phyloP scores from a whole-genome alignment of 768 basidiomycete species.

The Mycena rebaudengoi region DNA sequence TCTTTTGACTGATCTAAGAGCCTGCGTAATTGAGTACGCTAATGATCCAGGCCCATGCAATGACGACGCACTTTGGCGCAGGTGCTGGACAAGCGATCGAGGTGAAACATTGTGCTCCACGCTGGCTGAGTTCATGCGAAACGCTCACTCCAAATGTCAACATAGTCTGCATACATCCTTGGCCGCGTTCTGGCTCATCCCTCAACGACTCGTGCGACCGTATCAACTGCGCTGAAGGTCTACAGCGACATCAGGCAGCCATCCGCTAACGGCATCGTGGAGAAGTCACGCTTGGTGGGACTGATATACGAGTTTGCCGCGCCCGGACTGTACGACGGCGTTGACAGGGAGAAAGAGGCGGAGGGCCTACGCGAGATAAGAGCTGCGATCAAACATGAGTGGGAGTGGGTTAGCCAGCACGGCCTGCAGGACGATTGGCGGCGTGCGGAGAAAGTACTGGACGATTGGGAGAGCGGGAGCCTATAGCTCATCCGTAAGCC shows the following conservation, averaged over 20 bases:
- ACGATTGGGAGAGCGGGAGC: not conserved
- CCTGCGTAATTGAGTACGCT: not conserved
- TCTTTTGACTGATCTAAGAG: not conserved
- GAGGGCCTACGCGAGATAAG: constrained; percentile 3
- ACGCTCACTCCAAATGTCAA: not conserved
- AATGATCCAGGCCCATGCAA: constrained; percentile 8
- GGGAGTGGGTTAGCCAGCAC: constrained; percentile 11
- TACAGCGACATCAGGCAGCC: constrained; percentile 10
- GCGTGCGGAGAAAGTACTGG: constrained; percentile 4
- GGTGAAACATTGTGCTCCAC: not conserved
- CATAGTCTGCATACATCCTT: constrained; percentile 9
- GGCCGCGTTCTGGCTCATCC: constrained; percentile 8
- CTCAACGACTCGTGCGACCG: not conserved
- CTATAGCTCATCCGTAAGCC: no score
- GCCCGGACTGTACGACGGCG: constrained; percentile 10
- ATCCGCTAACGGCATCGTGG: constrained; percentile 8
- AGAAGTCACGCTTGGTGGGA: constrained; percentile 12
- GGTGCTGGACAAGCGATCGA: constrained; percentile 14
- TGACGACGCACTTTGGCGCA: constrained; percentile 9
- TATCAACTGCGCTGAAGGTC: constrained; percentile 4
- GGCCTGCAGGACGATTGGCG: constrained; percentile 9
- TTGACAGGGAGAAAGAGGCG: constrained; percentile 1
- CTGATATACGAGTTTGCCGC: constrained; percentile 10
- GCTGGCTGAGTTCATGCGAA: constrained; percentile 1
- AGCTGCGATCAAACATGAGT: not conserved